Conservation (phyloP, 1,284 basidiomycete species). For the Papiliotrema terrestris region DNA sequence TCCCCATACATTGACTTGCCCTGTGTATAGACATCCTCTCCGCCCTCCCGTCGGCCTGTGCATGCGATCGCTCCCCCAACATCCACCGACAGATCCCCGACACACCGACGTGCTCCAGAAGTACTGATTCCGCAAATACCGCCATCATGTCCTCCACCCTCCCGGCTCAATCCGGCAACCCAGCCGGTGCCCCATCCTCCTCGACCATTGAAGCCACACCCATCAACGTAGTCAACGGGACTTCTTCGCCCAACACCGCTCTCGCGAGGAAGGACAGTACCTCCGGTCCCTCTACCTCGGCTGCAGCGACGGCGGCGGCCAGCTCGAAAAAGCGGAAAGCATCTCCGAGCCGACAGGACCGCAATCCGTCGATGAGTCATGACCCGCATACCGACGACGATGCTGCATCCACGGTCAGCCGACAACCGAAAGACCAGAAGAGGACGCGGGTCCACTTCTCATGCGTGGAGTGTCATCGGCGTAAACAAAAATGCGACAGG, state of each 20-base stretch:
- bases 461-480: constrained; percentile 49
- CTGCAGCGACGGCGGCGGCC: not conserved
- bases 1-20: no score
- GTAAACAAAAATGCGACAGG: constrained; percentile 48
- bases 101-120: no score
- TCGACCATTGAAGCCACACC: not conserved
- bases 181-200: not conserved
- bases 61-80: no score
- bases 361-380: constrained; percentile 20
- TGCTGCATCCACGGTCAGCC: constrained; percentile 18
- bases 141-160: not conserved
- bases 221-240: not conserved
- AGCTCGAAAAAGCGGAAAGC: constrained; percentile 33
- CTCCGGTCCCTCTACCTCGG: not conserved
- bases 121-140: no score
- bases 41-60: no score
- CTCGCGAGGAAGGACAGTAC: not conserved
- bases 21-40: no score
- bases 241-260: not conserved
- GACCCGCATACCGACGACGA: constrained; percentile 36
- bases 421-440: constrained; percentile 25
- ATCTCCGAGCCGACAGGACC: constrained; percentile 15
- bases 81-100: not conserved
- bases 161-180: not conserved
- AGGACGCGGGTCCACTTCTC: constrained; percentile 48